These are phyloP conservation scores for Tylopilus balloui DNA, from an alignment of 768 basidiomycete genomes.

Conservation along the genomic window DNA sequence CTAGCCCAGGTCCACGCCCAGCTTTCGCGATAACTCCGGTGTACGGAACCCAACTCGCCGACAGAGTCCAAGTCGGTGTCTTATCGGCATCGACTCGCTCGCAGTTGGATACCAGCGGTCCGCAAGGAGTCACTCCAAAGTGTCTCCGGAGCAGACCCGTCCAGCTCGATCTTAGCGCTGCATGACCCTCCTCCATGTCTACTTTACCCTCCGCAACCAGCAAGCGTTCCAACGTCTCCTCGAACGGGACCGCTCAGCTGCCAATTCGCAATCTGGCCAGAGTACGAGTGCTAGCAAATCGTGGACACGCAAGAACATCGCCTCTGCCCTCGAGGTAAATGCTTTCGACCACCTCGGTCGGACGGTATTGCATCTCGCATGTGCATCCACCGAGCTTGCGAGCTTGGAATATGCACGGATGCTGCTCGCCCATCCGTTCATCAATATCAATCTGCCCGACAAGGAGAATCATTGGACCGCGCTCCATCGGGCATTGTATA, in stretches of 20 bases:
- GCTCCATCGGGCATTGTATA: slow-evolving; percentile 81
- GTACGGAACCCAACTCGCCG: background rate
- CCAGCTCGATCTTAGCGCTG: slow-evolving; percentile 30
- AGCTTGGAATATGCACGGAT: slow-evolving; percentile 74
- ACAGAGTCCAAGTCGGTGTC: slow-evolving; percentile 9
- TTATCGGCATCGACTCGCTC: slow-evolving; percentile 11
- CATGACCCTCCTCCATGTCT: slow-evolving; percentile 80
- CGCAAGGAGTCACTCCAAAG: slow-evolving; percentile 20
- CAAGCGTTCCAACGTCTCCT: slow-evolving; percentile 75
- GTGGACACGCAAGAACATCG: slow-evolving; percentile 48
- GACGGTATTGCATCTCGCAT: slow-evolving; percentile 80
- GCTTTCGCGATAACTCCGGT: too few species aligned
- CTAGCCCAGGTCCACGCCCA: too few species aligned
- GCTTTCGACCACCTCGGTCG: slow-evolving; percentile 66
- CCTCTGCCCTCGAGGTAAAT: slow-evolving; percentile 54
- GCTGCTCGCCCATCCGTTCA: slow-evolving; percentile 66
- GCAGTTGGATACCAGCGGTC: slow-evolving; percentile 21
- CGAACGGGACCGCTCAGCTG: slow-evolving; percentile 42
- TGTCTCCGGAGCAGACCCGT: slow-evolving; percentile 23
- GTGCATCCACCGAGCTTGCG: slow-evolving; percentile 53
- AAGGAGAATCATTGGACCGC: slow-evolving; percentile 88
- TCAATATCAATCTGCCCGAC: slow-evolving; percentile 80
- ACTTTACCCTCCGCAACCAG: slow-evolving; percentile 65
- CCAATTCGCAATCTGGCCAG: slow-evolving; percentile 17
- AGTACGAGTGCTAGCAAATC: slow-evolving; percentile 54